Base-by-base conservation (phyloP, 805 yeast species). In the Millerozyma miso region DNA sequence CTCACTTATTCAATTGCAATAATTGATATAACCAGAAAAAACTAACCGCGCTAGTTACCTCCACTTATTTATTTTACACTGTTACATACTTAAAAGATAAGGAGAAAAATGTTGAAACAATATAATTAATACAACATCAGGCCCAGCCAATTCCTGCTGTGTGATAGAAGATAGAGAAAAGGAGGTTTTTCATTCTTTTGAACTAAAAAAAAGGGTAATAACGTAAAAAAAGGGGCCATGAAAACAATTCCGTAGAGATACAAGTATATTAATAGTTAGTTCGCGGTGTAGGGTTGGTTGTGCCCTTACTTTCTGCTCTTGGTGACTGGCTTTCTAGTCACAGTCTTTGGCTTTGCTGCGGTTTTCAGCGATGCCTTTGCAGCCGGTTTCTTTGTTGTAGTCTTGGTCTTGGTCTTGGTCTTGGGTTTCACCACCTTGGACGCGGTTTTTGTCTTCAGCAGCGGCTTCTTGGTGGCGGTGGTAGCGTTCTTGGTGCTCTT, bases 351-450 rank as follows among this genome's bases (percentile, higher is more conserved):
- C 19, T 60, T 50, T n/a, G 43, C 40, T 16, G 64, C 53, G 39
- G 51, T 55, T 42, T 54, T 55, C 7, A 59, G 41, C 19, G 60
- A 49, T 44, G 56, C 51, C 39, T 56, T 58, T 18, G 59, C 49
- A 31, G 58, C 53, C 26, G 52, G 53, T 26, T 51, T 51, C 41
- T 46, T 48, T 33, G 48, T 40, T 12, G 46, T 44, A 18, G 44
- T 45, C 51, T 54, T 55, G 26, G 49, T 41, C 13, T 51, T 39
- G 35, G 56, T 38, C 14, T 34, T 39, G 19, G 36, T 41, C 42
- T 47, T 51, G 12, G 49, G 35, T 14, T 46, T 38, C 19, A 42
- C 37, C 35, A 45, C 51, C 43, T 48, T 53, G 29, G 10, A 6
- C 17, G 34, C 34, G 19, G 41, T 44, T 14, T 40, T 54, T 31